Evolutionary conservation across 164 flowering plant genomes (phyloP).

Genomic region (Stephania japonica): DNA sequence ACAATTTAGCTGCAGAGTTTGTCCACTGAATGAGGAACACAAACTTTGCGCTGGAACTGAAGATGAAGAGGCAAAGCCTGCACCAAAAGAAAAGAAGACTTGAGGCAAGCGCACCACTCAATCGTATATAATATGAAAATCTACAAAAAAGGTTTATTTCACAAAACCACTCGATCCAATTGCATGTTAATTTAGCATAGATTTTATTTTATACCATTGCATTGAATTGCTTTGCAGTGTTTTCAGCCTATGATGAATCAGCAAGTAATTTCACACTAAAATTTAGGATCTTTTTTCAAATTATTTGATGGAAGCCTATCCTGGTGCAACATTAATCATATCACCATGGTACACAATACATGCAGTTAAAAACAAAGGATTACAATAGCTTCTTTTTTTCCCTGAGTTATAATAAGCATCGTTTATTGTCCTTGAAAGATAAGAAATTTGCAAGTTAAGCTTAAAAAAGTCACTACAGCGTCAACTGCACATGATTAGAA

Average conservation of each 20-base stretch:
- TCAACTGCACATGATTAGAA: no score
- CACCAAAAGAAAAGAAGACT: slow-evolving; percentile 7
- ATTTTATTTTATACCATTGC: not conserved
- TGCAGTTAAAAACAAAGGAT: no score
- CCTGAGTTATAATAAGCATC: no score
- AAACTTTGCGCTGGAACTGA: slow-evolving; percentile 29
- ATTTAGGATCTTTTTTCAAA: not conserved
- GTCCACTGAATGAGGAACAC: slow-evolving; percentile 59
- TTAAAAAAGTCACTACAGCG: no score
- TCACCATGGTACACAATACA: no score
- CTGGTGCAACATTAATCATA: no score
- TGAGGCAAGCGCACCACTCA: not conserved
- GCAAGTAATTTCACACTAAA: not conserved
- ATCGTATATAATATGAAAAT: not conserved
- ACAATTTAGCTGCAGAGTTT: slow-evolving; percentile 30
- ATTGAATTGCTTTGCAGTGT: not conserved
- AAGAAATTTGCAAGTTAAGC: no score
- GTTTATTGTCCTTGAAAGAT: no score
- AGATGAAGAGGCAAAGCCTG: slow-evolving; percentile 34
- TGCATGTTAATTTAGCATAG: not conserved
- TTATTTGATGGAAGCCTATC: not conserved
- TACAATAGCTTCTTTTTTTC: no score
- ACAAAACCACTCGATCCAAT: no score
- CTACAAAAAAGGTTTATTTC: no score
- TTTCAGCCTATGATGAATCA: not conserved